Evolutionary conservation across 1,284 basidiomycete genomes (phyloP).

Genomic region (Vanrija sp.): DNA sequence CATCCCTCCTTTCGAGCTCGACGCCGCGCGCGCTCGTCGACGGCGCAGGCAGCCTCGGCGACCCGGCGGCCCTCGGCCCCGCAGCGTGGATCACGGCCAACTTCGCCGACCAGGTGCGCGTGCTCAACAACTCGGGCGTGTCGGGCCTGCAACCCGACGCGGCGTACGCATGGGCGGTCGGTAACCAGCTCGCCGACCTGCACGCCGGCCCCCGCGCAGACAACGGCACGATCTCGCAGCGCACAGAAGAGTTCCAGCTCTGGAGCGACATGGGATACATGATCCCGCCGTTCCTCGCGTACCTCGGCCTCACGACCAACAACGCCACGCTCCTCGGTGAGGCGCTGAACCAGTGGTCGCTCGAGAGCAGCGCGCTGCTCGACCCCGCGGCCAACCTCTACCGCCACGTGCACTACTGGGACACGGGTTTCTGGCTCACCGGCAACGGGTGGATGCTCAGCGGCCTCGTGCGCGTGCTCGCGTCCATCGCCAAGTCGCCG

Average conservation of each 20-base stretch:
- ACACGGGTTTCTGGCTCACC: conserved; percentile 58
- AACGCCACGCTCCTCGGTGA: conserved; percentile 52
- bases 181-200: conserved; percentile 30
- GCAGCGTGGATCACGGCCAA: conserved; percentile 28
- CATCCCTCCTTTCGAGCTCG: no score
- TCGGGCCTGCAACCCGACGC: conserved; percentile 1
- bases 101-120: conserved; percentile 14
- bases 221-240: conserved; percentile 30
- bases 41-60: conserved; percentile 31
- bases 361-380: conserved; percentile 49
- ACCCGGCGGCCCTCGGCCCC: conserved; percentile 27
- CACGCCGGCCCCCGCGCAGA: conserved; percentile 10
- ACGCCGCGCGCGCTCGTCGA: conserved; percentile 19
- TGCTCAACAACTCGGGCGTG: neutral
- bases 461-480: conserved; percentile 26
- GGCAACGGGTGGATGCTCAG: conserved; percentile 42
- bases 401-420: conserved; percentile 55
- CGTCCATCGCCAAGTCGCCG: conserved; percentile 9
- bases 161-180: conserved; percentile 34
- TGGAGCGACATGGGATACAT: conserved; percentile 61
- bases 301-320: conserved; percentile 52
- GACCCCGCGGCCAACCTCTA: conserved; percentile 45
- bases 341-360: conserved; percentile 56
- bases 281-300: conserved; percentile 61
- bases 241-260: conserved; percentile 39